Evolutionary conservation across 805 yeast genomes (phyloP).

Genomic region (Ogataea philodendri): DNA sequence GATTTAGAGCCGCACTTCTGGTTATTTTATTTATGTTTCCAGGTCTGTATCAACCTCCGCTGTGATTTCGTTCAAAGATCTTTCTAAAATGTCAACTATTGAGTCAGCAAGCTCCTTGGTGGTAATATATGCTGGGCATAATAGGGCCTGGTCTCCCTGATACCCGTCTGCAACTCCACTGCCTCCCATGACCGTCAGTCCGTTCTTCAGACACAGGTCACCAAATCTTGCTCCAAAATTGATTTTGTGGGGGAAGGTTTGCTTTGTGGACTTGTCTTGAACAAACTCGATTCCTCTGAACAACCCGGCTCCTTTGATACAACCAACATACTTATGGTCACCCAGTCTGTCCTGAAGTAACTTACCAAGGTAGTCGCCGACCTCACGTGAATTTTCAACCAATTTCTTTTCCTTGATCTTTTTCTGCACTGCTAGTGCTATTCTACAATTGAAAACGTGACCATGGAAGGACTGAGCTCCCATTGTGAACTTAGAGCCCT

Average conservation of each 20-base stretch:
- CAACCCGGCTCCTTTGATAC: conserved; percentile 50
- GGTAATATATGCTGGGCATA: conserved; percentile 45
- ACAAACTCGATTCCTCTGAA: conserved; percentile 52
- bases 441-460: conserved; percentile 42
- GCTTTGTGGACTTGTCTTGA: conserved; percentile 42
- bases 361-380: conserved; percentile 41
- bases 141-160: conserved; percentile 44
- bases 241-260: conserved; percentile 37
- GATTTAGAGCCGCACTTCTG: conserved; percentile 1
- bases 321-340: conserved; percentile 38
- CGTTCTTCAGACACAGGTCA: conserved; percentile 38
- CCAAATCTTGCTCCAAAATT: conserved; percentile 35
- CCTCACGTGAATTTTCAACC: conserved; percentile 37
- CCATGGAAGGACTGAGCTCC: conserved; percentile 49
- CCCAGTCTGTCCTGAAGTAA: conserved; percentile 27
- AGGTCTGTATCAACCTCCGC: not conserved
- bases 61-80: conserved; percentile 13
- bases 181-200: conserved; percentile 41
- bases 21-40: not conserved
- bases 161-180: conserved; percentile 39
- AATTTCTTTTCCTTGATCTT: conserved; percentile 36
- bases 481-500: conserved; percentile 38
- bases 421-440: conserved; percentile 43
- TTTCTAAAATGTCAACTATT: conserved; percentile 14
- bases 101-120: conserved; percentile 38